These are phyloP conservation scores for Cornus suecica DNA, from an alignment of 148 eudicot genomes.

Conservation along the genomic window DNA sequence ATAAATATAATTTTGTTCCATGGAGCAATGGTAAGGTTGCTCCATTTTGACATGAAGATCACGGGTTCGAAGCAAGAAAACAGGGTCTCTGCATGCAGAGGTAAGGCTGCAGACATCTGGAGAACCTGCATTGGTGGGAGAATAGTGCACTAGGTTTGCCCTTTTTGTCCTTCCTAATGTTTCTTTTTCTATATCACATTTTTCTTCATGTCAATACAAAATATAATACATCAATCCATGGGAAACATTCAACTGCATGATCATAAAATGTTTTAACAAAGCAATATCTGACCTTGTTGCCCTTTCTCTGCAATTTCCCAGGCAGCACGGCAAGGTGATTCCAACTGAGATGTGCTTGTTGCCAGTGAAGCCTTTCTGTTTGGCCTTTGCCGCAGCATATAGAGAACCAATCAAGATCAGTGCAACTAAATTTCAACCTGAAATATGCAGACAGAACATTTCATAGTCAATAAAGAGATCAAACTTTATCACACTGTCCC, in stretches of 20 bases:
- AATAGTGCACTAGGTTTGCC: no score
- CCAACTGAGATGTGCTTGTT: not conserved
- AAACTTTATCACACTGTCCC: not conserved
- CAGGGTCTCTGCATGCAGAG: no score
- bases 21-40: no score
- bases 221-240: not conserved
- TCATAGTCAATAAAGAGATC: not conserved
- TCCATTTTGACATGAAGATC: no score
- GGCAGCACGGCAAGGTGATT: not conserved
- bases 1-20: not conserved
- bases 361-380: not conserved
- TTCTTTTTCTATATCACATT: not conserved
- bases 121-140: no score
- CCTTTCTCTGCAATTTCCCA: conserved; percentile 5
- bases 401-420: not conserved
- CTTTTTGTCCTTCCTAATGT: not conserved
- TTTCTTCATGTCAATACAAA: not conserved
- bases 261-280: not conserved
- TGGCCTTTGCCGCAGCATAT: not conserved
- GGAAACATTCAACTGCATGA: not conserved
- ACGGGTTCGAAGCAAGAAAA: no score
- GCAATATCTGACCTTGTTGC: conserved; percentile 3
- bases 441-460: not conserved
- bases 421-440: not conserved
- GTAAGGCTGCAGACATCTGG: no score